A percentile compares a stretch with the other conserved stretches of the same genome.
phyloP scores from a whole-genome alignment of 495 filamentous ascomycete genomes.

The Physcia stellaris region DNA sequence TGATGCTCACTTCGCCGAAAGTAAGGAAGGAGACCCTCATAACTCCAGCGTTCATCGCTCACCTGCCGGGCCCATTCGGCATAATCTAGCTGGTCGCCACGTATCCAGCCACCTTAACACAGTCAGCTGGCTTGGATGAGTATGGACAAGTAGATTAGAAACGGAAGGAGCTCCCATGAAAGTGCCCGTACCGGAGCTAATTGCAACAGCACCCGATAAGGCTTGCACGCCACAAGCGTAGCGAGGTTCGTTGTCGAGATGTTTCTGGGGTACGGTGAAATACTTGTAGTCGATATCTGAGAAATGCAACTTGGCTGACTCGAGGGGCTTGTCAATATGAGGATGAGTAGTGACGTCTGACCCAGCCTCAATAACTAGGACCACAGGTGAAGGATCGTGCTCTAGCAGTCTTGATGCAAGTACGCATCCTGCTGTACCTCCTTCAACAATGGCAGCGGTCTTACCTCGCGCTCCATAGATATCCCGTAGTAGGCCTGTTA shows the following conservation, averaged over 20 bases:
- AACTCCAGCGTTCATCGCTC: slow-evolving; percentile 20
- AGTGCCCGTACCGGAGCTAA: slow-evolving; percentile 11
- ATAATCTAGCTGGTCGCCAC: no score
- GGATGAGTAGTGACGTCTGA: slow-evolving; percentile 14
- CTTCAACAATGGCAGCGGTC: slow-evolving; percentile 20
- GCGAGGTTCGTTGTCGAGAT: slow-evolving; percentile 22
- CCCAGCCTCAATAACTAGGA: slow-evolving; percentile 24
- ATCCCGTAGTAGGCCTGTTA: no score
- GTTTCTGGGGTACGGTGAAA: slow-evolving; percentile 21
- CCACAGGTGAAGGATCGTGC: slow-evolving; percentile 6
- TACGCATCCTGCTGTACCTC: slow-evolving; percentile 20
- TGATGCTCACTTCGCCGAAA: slow-evolving; percentile 22
- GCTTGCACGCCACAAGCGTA: slow-evolving; percentile 26
- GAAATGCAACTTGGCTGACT: slow-evolving; percentile 1
- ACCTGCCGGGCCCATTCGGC: slow-evolving; percentile 21
- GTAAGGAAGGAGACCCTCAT: slow-evolving; percentile 21
- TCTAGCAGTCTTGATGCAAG: slow-evolving; percentile 16
- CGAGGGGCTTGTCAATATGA: slow-evolving; percentile 12
- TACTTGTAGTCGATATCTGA: slow-evolving; percentile 22
- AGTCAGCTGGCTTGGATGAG: no score
- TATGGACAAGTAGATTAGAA: no score
- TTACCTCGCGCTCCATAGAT: no score
- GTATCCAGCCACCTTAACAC: no score
- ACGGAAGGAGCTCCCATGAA: neutral
- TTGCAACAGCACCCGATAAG: slow-evolving; percentile 24